Evolutionary conservation across 2,329 filamentous ascomycete genomes (phyloP), one percentile per base, ranked within the genome.

Genomic region (Beauveria pseudobassiana): DNA sequence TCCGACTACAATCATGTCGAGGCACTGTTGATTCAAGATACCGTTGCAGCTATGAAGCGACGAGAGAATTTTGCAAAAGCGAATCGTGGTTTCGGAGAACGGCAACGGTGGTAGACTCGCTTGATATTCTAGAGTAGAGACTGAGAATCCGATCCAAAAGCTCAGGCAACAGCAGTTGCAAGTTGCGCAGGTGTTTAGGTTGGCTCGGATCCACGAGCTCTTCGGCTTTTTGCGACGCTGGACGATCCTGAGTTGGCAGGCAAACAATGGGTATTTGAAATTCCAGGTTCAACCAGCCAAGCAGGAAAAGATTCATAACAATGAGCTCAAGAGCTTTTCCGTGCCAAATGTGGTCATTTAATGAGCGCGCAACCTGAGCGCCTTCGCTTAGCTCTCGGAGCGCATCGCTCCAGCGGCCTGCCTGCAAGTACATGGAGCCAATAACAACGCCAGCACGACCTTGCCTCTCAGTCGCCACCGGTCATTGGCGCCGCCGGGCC

Each of bases 261-360:
- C 84, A 83, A 18, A 87, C 74, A 10, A 77, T 73, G 2, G 85
- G 85, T n/a, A 95, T 82, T 68, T 87, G 83, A 68, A 98, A 98
- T 69, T 95, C 89, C 68, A 93, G 80, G 4, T 87, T 89, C 42
- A 88, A 84, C 90, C 92, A 96, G 34, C 87, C 89, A 64, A 96
- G 85, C 68, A 98, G 83, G 46, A 98, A 71, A 66, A 98, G 81
- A 69, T 89, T 91, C 28, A 96, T 81, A 52, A 95, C 78, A 63
- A 96, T 90, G 30, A 93, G 86, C 71, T 99, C 96, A 22, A 99
- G 80, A 1, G 91, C 93, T 75, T 98, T 98, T 20, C 90, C 95
- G 75, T 97, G 91, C 93, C 95, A 99, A n/a, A 98, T 74, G 74
- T 96, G 91, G 74, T 99, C 95, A 68, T 91, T 93, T 63, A 90